Conservation (phyloP, 2,329 filamentous ascomycete genomes). For the Biscogniauxia sp. region DNA sequence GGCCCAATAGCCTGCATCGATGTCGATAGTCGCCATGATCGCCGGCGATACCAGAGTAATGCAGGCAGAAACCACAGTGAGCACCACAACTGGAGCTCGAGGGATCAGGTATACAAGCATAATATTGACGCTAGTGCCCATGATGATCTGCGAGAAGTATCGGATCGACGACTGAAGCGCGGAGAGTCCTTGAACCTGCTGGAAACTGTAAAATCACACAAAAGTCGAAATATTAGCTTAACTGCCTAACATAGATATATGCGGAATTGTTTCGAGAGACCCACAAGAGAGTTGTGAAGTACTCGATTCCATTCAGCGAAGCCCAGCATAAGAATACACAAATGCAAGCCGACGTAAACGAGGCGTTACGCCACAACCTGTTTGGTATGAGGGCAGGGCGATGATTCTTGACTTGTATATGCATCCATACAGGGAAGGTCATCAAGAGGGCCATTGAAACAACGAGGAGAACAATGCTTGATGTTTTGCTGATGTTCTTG, state of each 20-base stretch:
- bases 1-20: constrained; percentile 50
- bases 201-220: constrained; percentile 36
- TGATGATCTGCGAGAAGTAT: constrained; percentile 43
- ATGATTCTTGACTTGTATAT: constrained; percentile 3
- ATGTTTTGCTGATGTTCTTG: constrained; percentile 35
- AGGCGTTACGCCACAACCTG: constrained; percentile 51
- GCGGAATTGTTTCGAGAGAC: constrained; percentile 8
- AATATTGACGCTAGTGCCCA: constrained; percentile 43
- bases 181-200: constrained; percentile 41
- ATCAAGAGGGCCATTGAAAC: constrained; percentile 40
- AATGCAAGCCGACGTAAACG: constrained; percentile 51
- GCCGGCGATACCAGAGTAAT: constrained; percentile 47
- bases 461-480: constrained; percentile 40
- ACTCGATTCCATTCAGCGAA: constrained; percentile 43
- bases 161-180: constrained; percentile 41
- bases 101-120: constrained; percentile 42
- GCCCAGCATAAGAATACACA: constrained; percentile 42
- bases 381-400: constrained; percentile 53
- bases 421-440: constrained; percentile 45
- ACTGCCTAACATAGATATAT: too few relatives aligned
- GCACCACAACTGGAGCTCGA: constrained; percentile 35
- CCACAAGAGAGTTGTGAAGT: constrained; percentile 42
- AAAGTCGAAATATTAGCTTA: constrained; percentile 2
- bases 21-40: constrained; percentile 52
- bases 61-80: constrained; percentile 39